A percentile compares a stretch with the other conserved stretches of the same genome.
phyloP scores from a whole-genome alignment of 345 rosid species.

The Fremontodendron californicum region DNA sequence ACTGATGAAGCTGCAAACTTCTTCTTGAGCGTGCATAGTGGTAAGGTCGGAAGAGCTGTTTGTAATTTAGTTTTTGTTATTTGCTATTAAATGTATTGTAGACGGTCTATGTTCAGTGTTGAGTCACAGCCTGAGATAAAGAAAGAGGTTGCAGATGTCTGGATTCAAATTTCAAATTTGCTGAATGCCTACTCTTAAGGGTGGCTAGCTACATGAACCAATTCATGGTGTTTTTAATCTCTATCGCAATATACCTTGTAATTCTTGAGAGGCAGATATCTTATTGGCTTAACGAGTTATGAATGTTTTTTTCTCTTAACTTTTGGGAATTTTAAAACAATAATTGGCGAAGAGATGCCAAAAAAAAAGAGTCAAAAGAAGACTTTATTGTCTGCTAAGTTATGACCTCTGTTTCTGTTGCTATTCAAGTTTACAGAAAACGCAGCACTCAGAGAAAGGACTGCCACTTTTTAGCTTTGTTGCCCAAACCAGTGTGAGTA shows the following conservation, averaged over 20 bases:
- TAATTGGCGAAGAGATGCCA: neutral
- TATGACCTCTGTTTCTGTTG: neutral
- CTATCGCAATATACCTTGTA: neutral
- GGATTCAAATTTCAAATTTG: too few species aligned
- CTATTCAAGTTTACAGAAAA: neutral
- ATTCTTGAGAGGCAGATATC: neutral
- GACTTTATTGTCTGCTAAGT: neutral
- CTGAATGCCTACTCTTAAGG: neutral
- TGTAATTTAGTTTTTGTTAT: conserved; percentile 13
- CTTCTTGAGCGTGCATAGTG: conserved; percentile 53
- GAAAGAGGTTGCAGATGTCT: too few species aligned
- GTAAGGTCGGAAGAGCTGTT: conserved; percentile 27
- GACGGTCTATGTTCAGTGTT: neutral
- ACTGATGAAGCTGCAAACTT: conserved; percentile 45
- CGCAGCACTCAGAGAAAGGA: neutral
- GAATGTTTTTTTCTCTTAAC: neutral
- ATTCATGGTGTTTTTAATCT: too few species aligned
- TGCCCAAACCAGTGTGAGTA: neutral
- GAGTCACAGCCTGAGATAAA: too few species aligned
- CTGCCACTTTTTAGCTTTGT: neutral
- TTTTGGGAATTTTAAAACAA: neutral
- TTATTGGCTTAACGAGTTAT: neutral
- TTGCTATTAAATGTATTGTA: neutral
- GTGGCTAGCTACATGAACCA: neutral
- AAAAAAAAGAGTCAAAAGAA: neutral